phyloP scores from a whole-genome alignment of 2,329 filamentous ascomycete genomes.

The Diaporthe longicolla region DNA sequence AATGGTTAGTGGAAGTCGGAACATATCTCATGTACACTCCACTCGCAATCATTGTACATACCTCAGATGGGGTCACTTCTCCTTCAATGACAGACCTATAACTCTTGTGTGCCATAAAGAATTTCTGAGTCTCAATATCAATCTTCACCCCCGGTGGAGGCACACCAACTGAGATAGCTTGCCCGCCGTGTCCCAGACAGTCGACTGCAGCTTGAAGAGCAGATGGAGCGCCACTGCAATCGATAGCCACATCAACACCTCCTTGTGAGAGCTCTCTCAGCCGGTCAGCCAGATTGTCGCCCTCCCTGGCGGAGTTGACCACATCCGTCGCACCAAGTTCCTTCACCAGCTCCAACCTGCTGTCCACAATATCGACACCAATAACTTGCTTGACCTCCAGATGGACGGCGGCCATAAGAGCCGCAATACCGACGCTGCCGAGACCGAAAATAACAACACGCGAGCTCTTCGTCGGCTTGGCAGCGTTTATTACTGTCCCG shows the following conservation, averaged over 20 bases:
- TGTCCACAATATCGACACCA: conserved; percentile 60
- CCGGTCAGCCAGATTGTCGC: conserved; percentile 48
- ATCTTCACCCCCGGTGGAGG: conserved; percentile 48
- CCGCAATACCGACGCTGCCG: conserved; percentile 58
- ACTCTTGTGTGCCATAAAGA: conserved; percentile 50
- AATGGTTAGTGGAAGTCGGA: background rate
- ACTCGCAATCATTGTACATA: conserved; percentile 5
- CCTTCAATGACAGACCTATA: conserved; percentile 53
- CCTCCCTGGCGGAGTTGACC: conserved; percentile 51
- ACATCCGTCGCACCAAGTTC: conserved; percentile 60
- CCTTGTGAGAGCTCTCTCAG: conserved; percentile 49
- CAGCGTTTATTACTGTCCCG: conserved; percentile 56
- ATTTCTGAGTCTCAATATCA: conserved; percentile 46
- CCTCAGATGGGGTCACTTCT: conserved; percentile 48
- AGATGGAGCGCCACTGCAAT: conserved; percentile 50
- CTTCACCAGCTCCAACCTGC: conserved; percentile 58
- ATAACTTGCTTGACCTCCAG: conserved; percentile 54
- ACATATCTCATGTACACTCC: background rate
- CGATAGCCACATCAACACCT: conserved; percentile 49
- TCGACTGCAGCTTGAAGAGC: conserved; percentile 51
- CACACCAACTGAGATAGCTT: conserved; percentile 52
- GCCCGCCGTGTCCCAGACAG: conserved; percentile 50
- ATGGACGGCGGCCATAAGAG: conserved; percentile 55
- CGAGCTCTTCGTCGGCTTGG: conserved; percentile 47
- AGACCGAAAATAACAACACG: conserved; percentile 55